These are phyloP conservation scores for Coemansia umbellata DNA, from an alignment of 192 early-diverging fungal species.

Conservation along the genomic window DNA sequence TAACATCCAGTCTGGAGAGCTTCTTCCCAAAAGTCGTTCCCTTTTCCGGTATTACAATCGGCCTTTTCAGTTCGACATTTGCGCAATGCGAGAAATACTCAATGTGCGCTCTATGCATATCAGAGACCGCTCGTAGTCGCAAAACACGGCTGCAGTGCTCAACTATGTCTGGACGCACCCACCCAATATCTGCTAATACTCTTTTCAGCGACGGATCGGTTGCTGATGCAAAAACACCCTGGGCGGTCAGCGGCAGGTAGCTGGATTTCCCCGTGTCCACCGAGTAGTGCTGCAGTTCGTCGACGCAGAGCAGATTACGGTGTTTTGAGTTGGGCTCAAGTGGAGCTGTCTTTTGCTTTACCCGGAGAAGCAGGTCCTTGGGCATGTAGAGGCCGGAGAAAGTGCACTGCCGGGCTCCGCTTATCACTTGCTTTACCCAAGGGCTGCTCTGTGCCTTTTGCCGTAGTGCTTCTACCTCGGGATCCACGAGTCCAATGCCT, in stretches of 20 bases:
- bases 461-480: slow-evolving; percentile 1
- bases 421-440: slow-evolving; percentile 21
- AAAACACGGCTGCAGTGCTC: slow-evolving; percentile 35
- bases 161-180: slow-evolving; percentile 22
- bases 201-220: slow-evolving; percentile 1
- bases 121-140: slow-evolving; percentile 7
- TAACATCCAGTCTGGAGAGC: slow-evolving; percentile 10
- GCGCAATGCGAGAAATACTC: slow-evolving; percentile 9
- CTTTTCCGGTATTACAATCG: neutral
- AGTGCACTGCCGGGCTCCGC: slow-evolving; percentile 17
- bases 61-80: neutral
- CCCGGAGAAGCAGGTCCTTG: slow-evolving; percentile 7
- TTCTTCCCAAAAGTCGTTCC: neutral
- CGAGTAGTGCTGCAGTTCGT: slow-evolving; percentile 29
- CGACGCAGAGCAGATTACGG: slow-evolving; percentile 5
- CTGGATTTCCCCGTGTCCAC: slow-evolving; percentile 1
- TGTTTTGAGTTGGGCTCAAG: neutral
- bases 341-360: slow-evolving; percentile 15
- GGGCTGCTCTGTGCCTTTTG: slow-evolving; percentile 29
- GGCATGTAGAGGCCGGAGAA: slow-evolving; percentile 13
- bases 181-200: slow-evolving; percentile 4
- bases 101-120: slow-evolving; percentile 18
- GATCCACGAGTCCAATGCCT: neutral
- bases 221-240: slow-evolving; percentile 8
- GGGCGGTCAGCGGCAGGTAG: slow-evolving; percentile 17